Conservation (phyloP, 78 protist genomes). For the Creolimax fragrantissima region DNA sequence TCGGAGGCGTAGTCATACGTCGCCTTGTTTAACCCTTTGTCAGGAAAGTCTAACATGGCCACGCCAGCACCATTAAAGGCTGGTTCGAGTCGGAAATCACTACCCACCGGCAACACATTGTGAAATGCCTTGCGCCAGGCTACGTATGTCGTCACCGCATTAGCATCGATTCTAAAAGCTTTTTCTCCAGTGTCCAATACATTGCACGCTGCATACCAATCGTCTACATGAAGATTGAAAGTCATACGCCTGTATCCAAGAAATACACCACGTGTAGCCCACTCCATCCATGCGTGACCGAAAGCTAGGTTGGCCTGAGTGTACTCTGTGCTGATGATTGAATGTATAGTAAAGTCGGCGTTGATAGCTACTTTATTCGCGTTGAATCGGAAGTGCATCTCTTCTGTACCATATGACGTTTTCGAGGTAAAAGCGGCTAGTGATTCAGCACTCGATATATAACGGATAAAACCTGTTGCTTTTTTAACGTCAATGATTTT, state of each 20-base stretch:
- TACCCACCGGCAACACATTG: neutral
- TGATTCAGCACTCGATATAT: neutral
- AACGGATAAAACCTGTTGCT: neutral
- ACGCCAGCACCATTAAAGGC: constrained; percentile 12
- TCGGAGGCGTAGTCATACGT: neutral
- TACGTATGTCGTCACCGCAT: neutral
- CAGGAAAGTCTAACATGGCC: neutral
- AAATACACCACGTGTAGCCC: constrained; percentile 14
- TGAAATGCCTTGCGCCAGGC: neutral
- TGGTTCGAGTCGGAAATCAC: neutral
- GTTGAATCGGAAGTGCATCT: neutral
- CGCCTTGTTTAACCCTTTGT: neutral
- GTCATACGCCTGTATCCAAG: neutral
- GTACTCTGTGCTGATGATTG: neutral
- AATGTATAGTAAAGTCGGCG: neutral
- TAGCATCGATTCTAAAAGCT: neutral
- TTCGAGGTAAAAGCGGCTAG: neutral
- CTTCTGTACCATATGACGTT: neutral
- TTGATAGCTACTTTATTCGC: neutral
- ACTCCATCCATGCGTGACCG: neutral
- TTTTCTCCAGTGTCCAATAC: neutral
- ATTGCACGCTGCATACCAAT: neutral
- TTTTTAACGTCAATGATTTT: neutral
- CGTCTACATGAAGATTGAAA: neutral
- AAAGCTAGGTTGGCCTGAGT: neutral